These are phyloP conservation scores for Daldinia childiae DNA, from an alignment of 495 filamentous ascomycete genomes.

Conservation along the genomic window DNA sequence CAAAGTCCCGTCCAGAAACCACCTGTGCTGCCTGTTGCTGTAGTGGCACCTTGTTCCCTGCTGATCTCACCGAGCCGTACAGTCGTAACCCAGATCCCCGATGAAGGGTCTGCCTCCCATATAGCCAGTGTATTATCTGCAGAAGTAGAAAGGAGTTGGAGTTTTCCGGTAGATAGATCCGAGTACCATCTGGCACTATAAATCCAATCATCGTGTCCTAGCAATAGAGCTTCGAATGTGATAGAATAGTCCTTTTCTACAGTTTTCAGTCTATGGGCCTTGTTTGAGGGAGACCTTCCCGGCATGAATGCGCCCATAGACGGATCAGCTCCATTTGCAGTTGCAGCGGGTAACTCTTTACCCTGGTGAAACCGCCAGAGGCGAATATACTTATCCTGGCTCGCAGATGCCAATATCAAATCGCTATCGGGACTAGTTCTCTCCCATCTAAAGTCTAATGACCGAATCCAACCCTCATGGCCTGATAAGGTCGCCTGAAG, in stretches of 20 bases:
- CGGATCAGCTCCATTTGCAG: constrained; percentile 54
- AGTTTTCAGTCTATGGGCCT: constrained; percentile 73
- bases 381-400: constrained; percentile 96
- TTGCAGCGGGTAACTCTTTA: constrained; percentile 63
- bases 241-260: constrained; percentile 71
- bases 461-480: constrained; percentile 95
- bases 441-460: constrained; percentile 78
- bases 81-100: constrained; percentile 88
- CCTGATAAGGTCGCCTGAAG: constrained; percentile 82
- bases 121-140: constrained; percentile 94
- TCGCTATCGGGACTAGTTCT: constrained; percentile 63
- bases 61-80: constrained; percentile 92
- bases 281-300: constrained; percentile 79
- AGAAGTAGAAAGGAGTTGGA: constrained; percentile 87
- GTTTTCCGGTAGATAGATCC: constrained; percentile 49
- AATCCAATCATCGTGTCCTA: constrained; percentile 98
- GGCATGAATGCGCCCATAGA: constrained; percentile 63
- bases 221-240: constrained; percentile 92
- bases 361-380: constrained; percentile 87
- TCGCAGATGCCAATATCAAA: constrained; percentile 88
- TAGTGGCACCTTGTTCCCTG: constrained; percentile 90
- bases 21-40: constrained; percentile 92
- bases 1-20: constrained; percentile 97
- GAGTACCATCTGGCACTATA: constrained; percentile 81
- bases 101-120: constrained; percentile 83